phyloP scores from a whole-genome alignment of 768 basidiomycete genomes.

The Leccinum subgranulosum region DNA sequence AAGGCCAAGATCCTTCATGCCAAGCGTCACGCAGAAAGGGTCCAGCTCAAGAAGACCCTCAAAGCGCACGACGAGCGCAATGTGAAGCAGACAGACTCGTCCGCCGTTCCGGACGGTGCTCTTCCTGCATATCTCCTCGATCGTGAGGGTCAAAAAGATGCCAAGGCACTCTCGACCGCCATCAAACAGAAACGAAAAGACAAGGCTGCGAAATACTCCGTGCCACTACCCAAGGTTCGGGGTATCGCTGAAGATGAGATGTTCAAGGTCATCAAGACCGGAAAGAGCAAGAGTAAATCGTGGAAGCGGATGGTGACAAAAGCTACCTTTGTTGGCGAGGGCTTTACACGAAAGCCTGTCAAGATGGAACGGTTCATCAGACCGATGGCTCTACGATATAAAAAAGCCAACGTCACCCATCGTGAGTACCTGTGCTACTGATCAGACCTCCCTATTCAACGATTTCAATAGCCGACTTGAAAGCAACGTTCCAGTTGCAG shows the following conservation, averaged over 20 bases:
- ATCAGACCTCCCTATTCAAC: not conserved
- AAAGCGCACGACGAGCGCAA: constrained; percentile 99
- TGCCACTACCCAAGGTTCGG: constrained; percentile 93
- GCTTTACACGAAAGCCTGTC: constrained; percentile 96
- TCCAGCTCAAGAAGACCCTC: constrained; percentile 98
- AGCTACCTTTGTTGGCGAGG: constrained; percentile 97
- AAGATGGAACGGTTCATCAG: constrained; percentile 98
- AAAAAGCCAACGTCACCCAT: constrained; percentile 98
- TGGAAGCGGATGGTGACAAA: constrained; percentile 99
- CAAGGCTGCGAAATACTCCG: constrained; percentile 97
- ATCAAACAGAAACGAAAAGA: constrained; percentile 99
- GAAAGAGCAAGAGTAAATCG: constrained; percentile 91
- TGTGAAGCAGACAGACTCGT: constrained; percentile 88
- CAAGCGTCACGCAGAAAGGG: constrained; percentile 95
- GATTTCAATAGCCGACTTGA: constrained; percentile 72
- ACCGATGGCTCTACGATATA: constrained; percentile 96
- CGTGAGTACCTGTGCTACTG: constrained; percentile 49
- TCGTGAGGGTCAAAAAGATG: constrained; percentile 96
- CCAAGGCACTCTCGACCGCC: constrained; percentile 91
- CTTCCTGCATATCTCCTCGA: constrained; percentile 95
- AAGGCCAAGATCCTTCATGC: constrained; percentile 99
- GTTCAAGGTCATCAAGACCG: constrained; percentile 99
- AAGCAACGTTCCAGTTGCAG: constrained; percentile 98
- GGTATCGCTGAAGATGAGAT: constrained; percentile 99
- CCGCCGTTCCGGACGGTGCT: constrained; percentile 82